Evolutionary conservation across 75 land plant genomes (phyloP), one percentile per base, ranked within the genome.

Genomic region (Chamaecyparis obtusa): DNA sequence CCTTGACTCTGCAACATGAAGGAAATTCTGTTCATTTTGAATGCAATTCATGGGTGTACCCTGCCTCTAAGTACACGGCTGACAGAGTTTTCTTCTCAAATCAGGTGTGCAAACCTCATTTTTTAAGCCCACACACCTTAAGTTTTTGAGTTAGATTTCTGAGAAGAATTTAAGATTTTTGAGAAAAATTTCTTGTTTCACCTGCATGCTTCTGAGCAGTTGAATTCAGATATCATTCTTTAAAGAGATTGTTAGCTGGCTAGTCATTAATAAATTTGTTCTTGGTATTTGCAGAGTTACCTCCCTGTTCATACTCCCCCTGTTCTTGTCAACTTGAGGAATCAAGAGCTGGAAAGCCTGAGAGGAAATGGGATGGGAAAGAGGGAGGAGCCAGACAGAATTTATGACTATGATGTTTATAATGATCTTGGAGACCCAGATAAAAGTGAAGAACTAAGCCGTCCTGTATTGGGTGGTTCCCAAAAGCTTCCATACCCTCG

Each of bases 341-440:
- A 85, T 9, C 13, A 15, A n/a, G 93, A 93, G 87, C 91, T 93
- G 0, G 17, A 8, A 27, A 69, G 86, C 14, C 84, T 91, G 10
- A 84, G 86, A 85, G 94, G 94, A 21, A 87, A 56, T 7, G 93
- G 94, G 6, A 43, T 78, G 83, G 87, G 91, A 39, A 13, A 75
- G 78, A 84, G 89, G 54, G 27, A 89, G 44, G 83, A 86, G 30
- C 30, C 86, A 6, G 93, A 92, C n/a, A 88, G 94, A 30, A 86
- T 92, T 69, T 93, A 93, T 84, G 93, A 89, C 90, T 94, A 94
- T 55, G 95, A 76, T 37, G 48, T 55, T 41, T 94, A 94, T 79
- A 94, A 94, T n/a, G 95, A 92, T 71, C 87, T 94, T n/a, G 94
- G 91, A 2, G 44, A 88, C 37, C 91, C 92, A 2, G 95, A 94